These are phyloP conservation scores for Candida smagusa DNA, from an alignment of 1,139 yeast species.

Conservation along the genomic window DNA sequence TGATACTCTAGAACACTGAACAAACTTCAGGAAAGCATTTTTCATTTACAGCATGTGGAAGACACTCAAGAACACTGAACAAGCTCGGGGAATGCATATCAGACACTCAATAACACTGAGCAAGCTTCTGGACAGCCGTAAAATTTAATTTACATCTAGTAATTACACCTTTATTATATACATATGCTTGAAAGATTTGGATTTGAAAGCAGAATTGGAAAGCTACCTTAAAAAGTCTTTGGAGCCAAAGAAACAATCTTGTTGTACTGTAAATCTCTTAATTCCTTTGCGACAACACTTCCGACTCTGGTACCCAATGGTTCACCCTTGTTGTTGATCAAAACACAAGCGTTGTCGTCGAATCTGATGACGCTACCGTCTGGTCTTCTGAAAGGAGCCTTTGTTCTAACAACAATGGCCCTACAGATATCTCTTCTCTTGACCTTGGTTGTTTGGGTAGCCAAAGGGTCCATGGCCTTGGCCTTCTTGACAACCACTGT, in stretches of 20 bases:
- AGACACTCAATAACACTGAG: too few species aligned
- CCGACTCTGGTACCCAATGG: conserved; percentile 94
- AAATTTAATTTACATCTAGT: background rate
- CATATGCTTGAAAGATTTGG: background rate
- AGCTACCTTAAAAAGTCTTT: conserved; percentile 54
- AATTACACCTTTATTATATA: conserved; percentile 3
- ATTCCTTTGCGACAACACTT: conserved; percentile 89
- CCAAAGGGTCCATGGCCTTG: conserved; percentile 60
- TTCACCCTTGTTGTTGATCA: conserved; percentile 87
- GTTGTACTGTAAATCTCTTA: conserved; percentile 77
- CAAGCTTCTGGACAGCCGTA: too few species aligned
- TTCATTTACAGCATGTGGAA: too few species aligned
- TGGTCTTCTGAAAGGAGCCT: conserved; percentile 76
- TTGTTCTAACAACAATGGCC: conserved; percentile 93
- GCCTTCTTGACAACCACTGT: conserved; percentile 96
- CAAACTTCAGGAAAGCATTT: too few species aligned
- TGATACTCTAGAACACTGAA: too few species aligned
- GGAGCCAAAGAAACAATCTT: conserved; percentile 92
- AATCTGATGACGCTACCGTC: conserved; percentile 88
- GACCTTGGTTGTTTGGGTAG: conserved; percentile 75
- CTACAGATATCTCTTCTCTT: conserved; percentile 95
- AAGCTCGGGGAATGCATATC: too few species aligned
- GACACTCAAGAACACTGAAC: too few species aligned
- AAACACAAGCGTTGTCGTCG: conserved; percentile 96
- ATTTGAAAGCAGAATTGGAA: background rate